phyloP scores from a whole-genome alignment of 805 yeast species.

The Nakazawaea wickerhamii region DNA sequence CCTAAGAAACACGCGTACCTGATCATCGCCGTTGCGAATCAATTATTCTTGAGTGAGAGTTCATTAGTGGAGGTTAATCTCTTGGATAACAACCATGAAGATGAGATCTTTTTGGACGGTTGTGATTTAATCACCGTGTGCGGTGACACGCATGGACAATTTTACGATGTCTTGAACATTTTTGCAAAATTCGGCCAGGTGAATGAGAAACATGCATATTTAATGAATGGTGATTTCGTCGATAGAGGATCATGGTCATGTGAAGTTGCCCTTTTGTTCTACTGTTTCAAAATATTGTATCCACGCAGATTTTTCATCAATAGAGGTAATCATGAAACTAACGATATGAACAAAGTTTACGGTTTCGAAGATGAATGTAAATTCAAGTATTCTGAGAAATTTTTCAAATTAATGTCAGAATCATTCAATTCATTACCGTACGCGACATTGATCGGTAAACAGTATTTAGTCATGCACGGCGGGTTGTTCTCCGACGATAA shows the following conservation, averaged over 20 bases:
- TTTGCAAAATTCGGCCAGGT: constrained; percentile 75
- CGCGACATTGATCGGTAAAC: constrained; percentile 72
- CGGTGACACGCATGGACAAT: constrained; percentile 98
- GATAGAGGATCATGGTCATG: constrained; percentile 99
- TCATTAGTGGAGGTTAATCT: constrained; percentile 68
- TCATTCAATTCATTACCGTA: constrained; percentile 83
- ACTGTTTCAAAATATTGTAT: constrained; percentile 67
- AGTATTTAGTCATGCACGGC: constrained; percentile 91
- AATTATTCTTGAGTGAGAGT: constrained; percentile 58
- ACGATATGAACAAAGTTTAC: constrained; percentile 93
- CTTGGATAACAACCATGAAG: constrained; percentile 41
- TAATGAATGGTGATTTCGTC: constrained; percentile 96
- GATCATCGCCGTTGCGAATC: constrained; percentile 66
- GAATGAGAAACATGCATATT: constrained; percentile 56
- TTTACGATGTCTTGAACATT: constrained; percentile 79
- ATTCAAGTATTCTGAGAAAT: constrained; percentile 74
- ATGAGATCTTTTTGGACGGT: constrained; percentile 30
- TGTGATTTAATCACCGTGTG: constrained; percentile 67
- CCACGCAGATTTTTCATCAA: constrained; percentile 72
- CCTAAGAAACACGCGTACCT: constrained; percentile 85
- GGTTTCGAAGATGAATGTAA: constrained; percentile 97
- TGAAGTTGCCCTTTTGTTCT: constrained; percentile 83
- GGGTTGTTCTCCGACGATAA: constrained; percentile 82
- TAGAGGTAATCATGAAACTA: constrained; percentile 96
- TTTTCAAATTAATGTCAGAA: constrained; percentile 79